phyloP scores from a whole-genome alignment of 2,329 filamentous ascomycete genomes.

The Apiospora hydei region DNA sequence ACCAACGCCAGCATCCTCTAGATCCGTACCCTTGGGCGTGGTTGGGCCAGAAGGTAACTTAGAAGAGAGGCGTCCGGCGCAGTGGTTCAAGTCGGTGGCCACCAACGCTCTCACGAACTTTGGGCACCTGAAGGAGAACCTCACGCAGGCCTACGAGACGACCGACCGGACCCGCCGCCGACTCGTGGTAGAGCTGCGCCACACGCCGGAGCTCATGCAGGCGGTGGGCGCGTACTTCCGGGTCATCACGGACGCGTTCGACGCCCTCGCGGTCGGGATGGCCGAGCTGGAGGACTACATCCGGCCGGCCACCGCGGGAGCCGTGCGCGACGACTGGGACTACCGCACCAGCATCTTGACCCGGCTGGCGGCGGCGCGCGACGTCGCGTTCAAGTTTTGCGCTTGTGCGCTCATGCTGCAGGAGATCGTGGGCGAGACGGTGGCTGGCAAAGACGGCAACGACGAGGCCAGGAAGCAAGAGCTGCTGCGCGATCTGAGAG shows the following conservation, averaged over 20 bases:
- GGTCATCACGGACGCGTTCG: not conserved
- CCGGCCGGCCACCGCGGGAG: not conserved
- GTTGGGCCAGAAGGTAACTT: not conserved
- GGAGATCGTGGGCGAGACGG: not conserved
- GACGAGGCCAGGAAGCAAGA: not conserved
- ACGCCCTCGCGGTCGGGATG: not conserved
- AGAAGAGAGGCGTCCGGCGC: not conserved
- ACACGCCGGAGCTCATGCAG: not conserved
- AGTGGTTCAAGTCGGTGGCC: conserved; percentile 6
- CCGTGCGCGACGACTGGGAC: not conserved
- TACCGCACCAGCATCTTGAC: not conserved
- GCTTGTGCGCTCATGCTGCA: not conserved
- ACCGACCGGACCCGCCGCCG: not conserved
- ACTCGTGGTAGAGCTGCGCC: not conserved
- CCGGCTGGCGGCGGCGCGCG: not conserved
- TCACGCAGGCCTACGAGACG: not conserved
- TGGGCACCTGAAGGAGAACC: not conserved
- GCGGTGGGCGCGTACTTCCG: not conserved
- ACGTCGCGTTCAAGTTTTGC: not conserved
- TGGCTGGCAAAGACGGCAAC: not conserved
- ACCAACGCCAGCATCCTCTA: not conserved
- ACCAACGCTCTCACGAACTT: not conserved
- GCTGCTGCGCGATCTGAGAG: not conserved
- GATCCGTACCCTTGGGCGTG: not conserved
- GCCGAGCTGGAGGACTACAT: not conserved